Base-by-base conservation (phyloP, 805 yeast genomes). In the Clavispora asparagi region DNA sequence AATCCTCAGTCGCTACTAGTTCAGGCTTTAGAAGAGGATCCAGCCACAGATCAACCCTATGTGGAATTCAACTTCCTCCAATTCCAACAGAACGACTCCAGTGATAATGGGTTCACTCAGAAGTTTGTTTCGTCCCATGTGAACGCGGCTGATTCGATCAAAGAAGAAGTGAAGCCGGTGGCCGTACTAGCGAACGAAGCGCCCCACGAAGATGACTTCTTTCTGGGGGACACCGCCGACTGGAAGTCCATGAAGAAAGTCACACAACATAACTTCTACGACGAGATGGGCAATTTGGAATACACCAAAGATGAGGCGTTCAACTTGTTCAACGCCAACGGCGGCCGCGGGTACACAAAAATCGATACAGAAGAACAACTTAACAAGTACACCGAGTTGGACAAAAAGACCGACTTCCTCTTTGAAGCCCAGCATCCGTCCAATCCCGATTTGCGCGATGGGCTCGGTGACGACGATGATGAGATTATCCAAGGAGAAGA, bases 191-290 rank as follows among this genome's bases (percentile, higher is more conserved):
- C 27, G 40, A 42, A 38, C 8, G 27, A 46, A 36, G 28, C 19
- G 42, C 40, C 42, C 13, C 42, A 43, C 10, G 56, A 50, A 11
- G 71, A 67, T 35, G 71, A 67, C 44, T 70, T 69, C 51, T 70
- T 71, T 47, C 50, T 50, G 41, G 68, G 64, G 17, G 66, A 74
- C 31, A 77, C 72, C 12, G 41, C 67, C 7, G 83, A 76, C 27
- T 94, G 99, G 99, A 83, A 85, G 58, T 81, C 86, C 14, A 90
- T 94, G 88, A 85, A 86, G 38, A 82, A 92, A 0, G 83, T 88
- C 27, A 82, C 96, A 3, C 80, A 83, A 41, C 74, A 79, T 46
- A 88, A 88, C 50, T 77, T 88, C 37, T 92, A 88, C 61, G 87
- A 92, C 58, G 87, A 88, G 25, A 79, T 78, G 56, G 97, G 94